Evolutionary conservation across 495 filamentous ascomycete species (phyloP), one percentile per base, ranked within the genome.

Genomic region (Chaetomium cochliodes): DNA sequence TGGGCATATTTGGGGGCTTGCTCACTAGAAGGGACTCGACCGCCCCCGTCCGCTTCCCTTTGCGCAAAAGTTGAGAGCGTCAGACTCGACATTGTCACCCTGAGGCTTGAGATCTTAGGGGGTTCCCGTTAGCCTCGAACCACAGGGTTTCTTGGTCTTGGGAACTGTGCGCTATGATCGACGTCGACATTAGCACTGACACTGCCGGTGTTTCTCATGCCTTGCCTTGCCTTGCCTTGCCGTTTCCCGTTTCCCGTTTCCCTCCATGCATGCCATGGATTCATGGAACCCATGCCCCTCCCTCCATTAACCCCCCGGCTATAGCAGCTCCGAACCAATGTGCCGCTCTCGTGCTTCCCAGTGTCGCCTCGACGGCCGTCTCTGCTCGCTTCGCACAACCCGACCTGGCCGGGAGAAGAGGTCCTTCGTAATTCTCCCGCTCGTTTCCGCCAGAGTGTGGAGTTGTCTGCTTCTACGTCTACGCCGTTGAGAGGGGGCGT

Each of bases 171-270:
- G 26, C 28, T 49, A 49, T 62, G 49, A 62, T 53, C 60, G 50
- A 54, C 49, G 50, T 46, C 50, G 33, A 42, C 37, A 42, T 44
- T 28, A 5, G 37, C 46, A 42, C n/a, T 39, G 46, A 60, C 47
- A 23, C 52, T 47, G 39, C 47, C 23, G 49, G n/a, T 42, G 20
- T 33, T 44, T 30, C 50, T 42, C 15, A 28, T 22, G 20, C 37
- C 20, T 28, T 53, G 22, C 39, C 15, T 13, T 54, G n/a, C n/a
- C n/a, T n/a, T n/a, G n/a, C n/a, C n/a, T 54, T 30, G 26, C 26
- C 37, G 33, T 42, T 42, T 54, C 58, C 58, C 30, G 28, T 51
- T 41, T 60, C 37, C 30, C 47, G 30, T 42, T 62, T 41, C 47
- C 42, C 33, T 37, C 33, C 16, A 41, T 53, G 46, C 47, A 53